phyloP scores from a whole-genome alignment of 1,139 yeast species.

The Saccharomyces hybrid region DNA sequence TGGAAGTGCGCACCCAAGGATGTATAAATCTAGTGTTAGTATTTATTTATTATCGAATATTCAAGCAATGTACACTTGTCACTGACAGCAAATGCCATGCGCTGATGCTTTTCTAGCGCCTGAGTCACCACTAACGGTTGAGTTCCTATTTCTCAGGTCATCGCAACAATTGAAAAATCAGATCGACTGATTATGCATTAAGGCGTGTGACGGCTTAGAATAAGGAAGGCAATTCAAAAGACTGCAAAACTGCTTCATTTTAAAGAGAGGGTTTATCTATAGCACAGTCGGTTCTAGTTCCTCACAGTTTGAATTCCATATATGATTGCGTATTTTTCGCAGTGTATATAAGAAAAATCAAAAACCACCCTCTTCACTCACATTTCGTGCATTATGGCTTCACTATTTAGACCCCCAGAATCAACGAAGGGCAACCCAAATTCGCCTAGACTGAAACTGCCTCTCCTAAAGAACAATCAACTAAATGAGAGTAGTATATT shows the following conservation, averaged over 20 bases:
- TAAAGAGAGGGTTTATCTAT: not conserved
- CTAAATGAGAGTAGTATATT: slow-evolving; percentile 2
- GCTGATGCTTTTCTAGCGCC: not conserved
- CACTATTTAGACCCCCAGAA: slow-evolving; percentile 30
- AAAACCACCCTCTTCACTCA: slow-evolving; percentile 37
- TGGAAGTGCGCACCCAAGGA: not conserved
- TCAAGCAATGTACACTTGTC: not conserved
- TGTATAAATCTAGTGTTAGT: not conserved
- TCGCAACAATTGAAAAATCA: not conserved
- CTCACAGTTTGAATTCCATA: not conserved
- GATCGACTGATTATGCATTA: not conserved
- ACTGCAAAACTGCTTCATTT: not conserved
- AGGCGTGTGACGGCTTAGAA: not conserved
- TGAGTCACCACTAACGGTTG: not conserved
- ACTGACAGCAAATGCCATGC: not conserved
- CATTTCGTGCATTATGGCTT: slow-evolving; percentile 20
- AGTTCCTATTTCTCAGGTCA: not conserved
- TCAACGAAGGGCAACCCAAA: slow-evolving; percentile 22
- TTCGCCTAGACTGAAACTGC: slow-evolving; percentile 29
- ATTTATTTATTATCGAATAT: not conserved
- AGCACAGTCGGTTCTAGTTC: not conserved
- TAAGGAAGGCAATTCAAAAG: not conserved
- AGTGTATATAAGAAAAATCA: not conserved
- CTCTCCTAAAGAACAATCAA: slow-evolving; percentile 16
- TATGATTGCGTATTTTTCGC: not conserved